Evolutionary conservation across 805 yeast species (phyloP).

Genomic region (Pichia sporocuriosa): DNA sequence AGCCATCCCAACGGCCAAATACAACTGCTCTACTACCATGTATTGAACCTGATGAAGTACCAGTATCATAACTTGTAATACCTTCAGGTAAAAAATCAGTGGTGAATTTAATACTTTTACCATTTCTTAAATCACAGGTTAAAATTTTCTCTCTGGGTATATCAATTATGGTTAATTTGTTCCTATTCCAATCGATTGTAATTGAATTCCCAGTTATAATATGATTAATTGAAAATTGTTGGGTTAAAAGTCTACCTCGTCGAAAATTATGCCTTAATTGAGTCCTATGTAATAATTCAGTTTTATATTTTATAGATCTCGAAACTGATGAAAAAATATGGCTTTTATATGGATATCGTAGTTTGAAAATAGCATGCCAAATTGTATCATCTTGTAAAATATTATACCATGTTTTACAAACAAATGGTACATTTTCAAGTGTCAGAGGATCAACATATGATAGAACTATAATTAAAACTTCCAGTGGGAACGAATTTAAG

Average conservation of each 20-base stretch:
- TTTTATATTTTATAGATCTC: constrained; percentile 39
- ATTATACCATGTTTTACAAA: constrained; percentile 42
- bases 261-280: constrained; percentile 21
- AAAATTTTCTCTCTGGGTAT: constrained; percentile 8
- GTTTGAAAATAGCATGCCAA: constrained; percentile 41
- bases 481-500: constrained; percentile 37
- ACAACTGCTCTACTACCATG: constrained; percentile 20
- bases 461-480: constrained; percentile 39
- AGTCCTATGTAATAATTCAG: constrained; percentile 38
- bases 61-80: constrained; percentile 25
- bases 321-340: constrained; percentile 37
- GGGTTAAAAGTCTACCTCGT: constrained; percentile 6
- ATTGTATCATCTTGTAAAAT: constrained; percentile 39
- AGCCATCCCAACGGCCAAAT: constrained; percentile 32
- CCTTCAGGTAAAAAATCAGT: constrained; percentile 27
- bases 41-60: constrained; percentile 1
- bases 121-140: constrained; percentile 11
- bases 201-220: constrained; percentile 5
- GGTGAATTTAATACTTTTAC: constrained; percentile 8
- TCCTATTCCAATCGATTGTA: constrained; percentile 10
- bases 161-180: constrained; percentile 11
- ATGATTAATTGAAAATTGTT: constrained; percentile 5
- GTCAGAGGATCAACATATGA: constrained; percentile 40
- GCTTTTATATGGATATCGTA: constrained; percentile 31
- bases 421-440: constrained; percentile 34